Base-by-base conservation (phyloP, 2,329 filamentous ascomycete genomes). In the Penicillium rolfsii region DNA sequence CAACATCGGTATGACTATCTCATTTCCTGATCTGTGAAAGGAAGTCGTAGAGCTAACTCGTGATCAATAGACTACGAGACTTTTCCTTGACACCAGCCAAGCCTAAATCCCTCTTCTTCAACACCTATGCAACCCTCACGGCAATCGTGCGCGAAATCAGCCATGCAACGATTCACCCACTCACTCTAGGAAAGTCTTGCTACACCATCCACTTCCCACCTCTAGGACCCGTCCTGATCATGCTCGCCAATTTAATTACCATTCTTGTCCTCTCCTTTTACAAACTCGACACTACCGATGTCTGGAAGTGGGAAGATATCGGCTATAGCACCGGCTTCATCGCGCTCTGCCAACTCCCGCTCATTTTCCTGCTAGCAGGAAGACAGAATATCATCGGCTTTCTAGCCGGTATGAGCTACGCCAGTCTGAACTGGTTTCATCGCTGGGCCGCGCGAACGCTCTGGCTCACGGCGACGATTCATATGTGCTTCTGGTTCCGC, bases 191-290 rank as follows among this genome's bases (percentile, higher is more conserved):
- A 9, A 67, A 66, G 9, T 61, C 77, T 16, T 71, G 64, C 5
- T 61, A 78, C n/a, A 72, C 64, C 5, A 38, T 75, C 36, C 69
- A 76, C 69, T 71, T 76, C 71, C 68, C 80, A 57, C 73, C 75
- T 67, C 63, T 81, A 28, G 80, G 79, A 1, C 73, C 71, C 2
- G 60, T 77, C 14, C 64, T 71, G 33, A 58, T 77, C 49, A 66
- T 76, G 6, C 65, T 79, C 26, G 73, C 73, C 2, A 85, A 87
- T 63, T 60, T 81, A n/a, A 61, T 83, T 5, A 72, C 83, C 14
- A 76, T 84, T 2, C 66, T 87, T n/a, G 74, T 85, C 1, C 78
- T 86, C 30, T 85, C 81, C 67, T 83, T 87, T 63, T 86, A 85
- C 69, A 80, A 80, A 35, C 76, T 86, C 33, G 76, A 87, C 67